Base-by-base conservation (phyloP, 306 rosid species). In the Cucumis sativus region DNA sequence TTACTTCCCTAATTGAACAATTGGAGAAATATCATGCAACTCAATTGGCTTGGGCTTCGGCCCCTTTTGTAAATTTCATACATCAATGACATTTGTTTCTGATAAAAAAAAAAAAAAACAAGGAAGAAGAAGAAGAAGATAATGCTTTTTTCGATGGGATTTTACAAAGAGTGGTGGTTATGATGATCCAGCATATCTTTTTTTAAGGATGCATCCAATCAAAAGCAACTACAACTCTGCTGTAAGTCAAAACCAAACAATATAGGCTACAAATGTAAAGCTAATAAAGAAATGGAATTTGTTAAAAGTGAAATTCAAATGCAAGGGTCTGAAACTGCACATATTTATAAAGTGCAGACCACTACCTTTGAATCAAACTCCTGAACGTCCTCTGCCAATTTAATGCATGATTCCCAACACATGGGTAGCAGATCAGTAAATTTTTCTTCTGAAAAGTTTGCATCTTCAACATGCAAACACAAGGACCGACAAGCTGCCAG, bases 361-460 rank as follows among this genome's bases (percentile, higher is more conserved):
- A 52, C 59, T 87, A 94, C 98, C 98, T 94, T 94, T 30, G 98
- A 94, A 81, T 94, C 98, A 72, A 94, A 94, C 86, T 94, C 98
- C 87, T 86, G 94, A 82, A 94, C 97, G 57, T 88, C 95, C 79
- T 90, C 98, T 67, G 90, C 84, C 89, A 94, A 80, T 80, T 84
- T 90, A 81, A 94, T 91, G 86, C 97, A 90, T 12, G 94, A 90
- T 45, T 87, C 96, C 98, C 97, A 94, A 78, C 98, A 94, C 78
- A 88, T 78, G 58, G 97, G 93, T 47, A 94, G 95, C 78, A 94
- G 97, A 84, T 94, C 98, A 14, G 84, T 76, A 85, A 94, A 94
- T 80, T 89, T 97, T 81, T 85, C 75, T 75, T 90, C 89, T 11
- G 94, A 90, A 84, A 94, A 94, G 84, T 89, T 92, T 78, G 95